These are phyloP conservation scores for Kalmanozyma brasiliensis DNA, from an alignment of 1,284 basidiomycete genomes.

Conservation along the genomic window DNA sequence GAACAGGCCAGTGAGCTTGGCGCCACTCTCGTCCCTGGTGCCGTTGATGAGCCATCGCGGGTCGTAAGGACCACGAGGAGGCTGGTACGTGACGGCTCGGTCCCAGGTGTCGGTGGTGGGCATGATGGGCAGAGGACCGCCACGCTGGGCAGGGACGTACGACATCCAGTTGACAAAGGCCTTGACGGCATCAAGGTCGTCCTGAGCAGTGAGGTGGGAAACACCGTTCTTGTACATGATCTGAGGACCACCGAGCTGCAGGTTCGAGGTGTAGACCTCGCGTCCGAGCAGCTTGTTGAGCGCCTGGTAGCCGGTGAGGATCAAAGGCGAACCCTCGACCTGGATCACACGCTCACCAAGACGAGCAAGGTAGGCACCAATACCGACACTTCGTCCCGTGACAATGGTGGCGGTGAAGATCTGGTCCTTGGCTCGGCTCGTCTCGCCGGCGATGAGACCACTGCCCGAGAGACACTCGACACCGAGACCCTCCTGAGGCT, in stretches of 20 bases:
- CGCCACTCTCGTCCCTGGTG: conserved; percentile 82
- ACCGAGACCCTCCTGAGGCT: conserved; percentile 90
- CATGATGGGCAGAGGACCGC: conserved; percentile 51
- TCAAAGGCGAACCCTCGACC: conserved; percentile 98
- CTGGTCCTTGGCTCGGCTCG: conserved; percentile 96
- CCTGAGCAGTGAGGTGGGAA: conserved; percentile 91
- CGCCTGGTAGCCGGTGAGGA: conserved; percentile 94
- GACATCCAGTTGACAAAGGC: conserved; percentile 85
- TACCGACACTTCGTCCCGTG: conserved; percentile 97
- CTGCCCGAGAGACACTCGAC: conserved; percentile 96
- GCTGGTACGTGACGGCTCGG: conserved; percentile 87
- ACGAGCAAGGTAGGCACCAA: conserved; percentile 98
- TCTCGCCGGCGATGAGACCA: conserved; percentile 98
- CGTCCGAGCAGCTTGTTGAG: conserved; percentile 99
- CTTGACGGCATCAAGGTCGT: conserved; percentile 75
- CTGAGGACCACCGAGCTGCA: conserved; percentile 94
- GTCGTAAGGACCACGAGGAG: conserved; percentile 94
- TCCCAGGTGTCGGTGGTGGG: conserved; percentile 76
- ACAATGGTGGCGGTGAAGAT: conserved; percentile 99
- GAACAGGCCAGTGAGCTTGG: conserved; percentile 79
- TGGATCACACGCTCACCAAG: conserved; percentile 97
- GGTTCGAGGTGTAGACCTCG: conserved; percentile 97
- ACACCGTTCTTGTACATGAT: conserved; percentile 78
- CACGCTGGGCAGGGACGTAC: conserved; percentile 75
- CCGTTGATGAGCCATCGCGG: conserved; percentile 98